Conservation (phyloP, 2,329 filamentous ascomycete genomes). For the Sarocladium kiliense region DNA sequence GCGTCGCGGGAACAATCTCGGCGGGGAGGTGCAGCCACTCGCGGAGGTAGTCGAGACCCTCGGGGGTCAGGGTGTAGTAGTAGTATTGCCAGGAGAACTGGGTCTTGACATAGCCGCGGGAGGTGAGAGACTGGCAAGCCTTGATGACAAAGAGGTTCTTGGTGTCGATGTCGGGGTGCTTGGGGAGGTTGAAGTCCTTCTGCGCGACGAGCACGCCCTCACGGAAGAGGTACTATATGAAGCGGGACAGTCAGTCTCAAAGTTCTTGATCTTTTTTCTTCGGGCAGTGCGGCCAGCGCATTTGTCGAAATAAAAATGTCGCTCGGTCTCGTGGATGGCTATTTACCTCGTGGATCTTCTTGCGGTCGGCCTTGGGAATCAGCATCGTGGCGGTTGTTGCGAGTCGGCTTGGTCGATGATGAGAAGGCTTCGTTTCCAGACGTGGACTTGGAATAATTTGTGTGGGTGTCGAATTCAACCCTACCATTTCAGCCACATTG, state of each 20-base stretch:
- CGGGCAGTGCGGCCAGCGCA: not conserved
- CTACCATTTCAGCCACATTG: slow-evolving; percentile 28
- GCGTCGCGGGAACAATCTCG: slow-evolving; percentile 98
- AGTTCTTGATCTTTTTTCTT: not conserved
- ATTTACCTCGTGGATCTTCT: slow-evolving; percentile 90
- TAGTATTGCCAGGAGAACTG: slow-evolving; percentile 99
- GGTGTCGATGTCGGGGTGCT: slow-evolving; percentile 97
- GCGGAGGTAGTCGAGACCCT: slow-evolving; percentile 99
- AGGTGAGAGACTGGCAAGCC: slow-evolving; percentile 96
- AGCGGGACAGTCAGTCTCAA: slow-evolving; percentile 6
- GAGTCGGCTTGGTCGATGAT: slow-evolving; percentile 43
- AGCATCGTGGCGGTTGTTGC: slow-evolving; percentile 68
- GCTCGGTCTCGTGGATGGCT: not conserved
- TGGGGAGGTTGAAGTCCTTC: slow-evolving; percentile 98
- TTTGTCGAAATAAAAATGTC: slow-evolving; percentile 5
- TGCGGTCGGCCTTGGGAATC: slow-evolving; percentile 99
- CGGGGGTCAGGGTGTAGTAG: slow-evolving; percentile 99
- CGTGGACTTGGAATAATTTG: slow-evolving; percentile 31
- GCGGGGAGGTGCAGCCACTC: slow-evolving; percentile 99
- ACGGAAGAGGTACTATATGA: slow-evolving; percentile 86
- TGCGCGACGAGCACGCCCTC: slow-evolving; percentile 91
- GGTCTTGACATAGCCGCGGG: slow-evolving; percentile 98
- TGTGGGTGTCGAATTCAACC: slow-evolving; percentile 34
- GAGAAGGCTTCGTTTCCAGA: slow-evolving; percentile 22
- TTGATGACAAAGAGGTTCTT: slow-evolving; percentile 99